Percentiles rank a stretch among this genome's conserved stretches.
These are phyloP conservation scores for Diaporthe vaccinii DNA, from an alignment of 2,329 filamentous ascomycete genomes.

Conservation along the genomic window DNA sequence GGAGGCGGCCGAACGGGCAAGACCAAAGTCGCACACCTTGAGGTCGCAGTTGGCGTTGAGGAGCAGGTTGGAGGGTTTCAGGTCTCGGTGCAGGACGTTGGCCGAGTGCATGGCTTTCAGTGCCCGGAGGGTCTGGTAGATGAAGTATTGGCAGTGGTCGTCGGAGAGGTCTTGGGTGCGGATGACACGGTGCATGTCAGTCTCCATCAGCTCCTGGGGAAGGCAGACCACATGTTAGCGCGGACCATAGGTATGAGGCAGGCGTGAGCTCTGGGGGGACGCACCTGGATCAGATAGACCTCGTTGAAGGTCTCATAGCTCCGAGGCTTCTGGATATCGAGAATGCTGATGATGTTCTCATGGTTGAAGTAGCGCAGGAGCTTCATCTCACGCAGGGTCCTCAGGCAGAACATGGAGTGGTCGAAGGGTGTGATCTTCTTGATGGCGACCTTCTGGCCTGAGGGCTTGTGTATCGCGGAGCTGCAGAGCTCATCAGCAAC, in stretches of 20 bases:
- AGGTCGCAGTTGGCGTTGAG: conserved; percentile 99
- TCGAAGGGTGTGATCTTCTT: conserved; percentile 99
- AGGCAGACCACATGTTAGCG: background rate
- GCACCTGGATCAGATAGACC: conserved; percentile 97
- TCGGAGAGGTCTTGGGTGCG: conserved; percentile 98
- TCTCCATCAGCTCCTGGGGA: conserved; percentile 94
- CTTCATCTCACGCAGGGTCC: conserved; percentile 99
- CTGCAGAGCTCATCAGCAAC: conserved; percentile 58
- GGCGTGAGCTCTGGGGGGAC: conserved; percentile 42
- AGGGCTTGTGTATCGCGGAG: conserved; percentile 98
- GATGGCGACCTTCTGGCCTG: conserved; percentile 98
- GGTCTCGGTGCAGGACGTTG: conserved; percentile 95
- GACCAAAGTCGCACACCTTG: conserved; percentile 98
- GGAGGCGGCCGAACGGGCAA: conserved; percentile 94
- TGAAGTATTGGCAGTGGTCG: conserved; percentile 99
- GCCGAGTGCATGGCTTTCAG: conserved; percentile 99
- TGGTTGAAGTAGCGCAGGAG: conserved; percentile 98
- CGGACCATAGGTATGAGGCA: background rate
- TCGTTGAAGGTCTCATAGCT: conserved; percentile 97
- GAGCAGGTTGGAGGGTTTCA: conserved; percentile 97
- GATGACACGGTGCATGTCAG: conserved; percentile 99
- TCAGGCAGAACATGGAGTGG: conserved; percentile 98
- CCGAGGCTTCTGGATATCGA: conserved; percentile 98
- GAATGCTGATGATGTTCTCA: conserved; percentile 99
- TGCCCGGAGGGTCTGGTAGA: conserved; percentile 97